Evolutionary conservation across 2,329 filamentous ascomycete genomes (phyloP), one percentile per base, ranked within the genome.

Genomic region (Acrocalymma vagum): DNA sequence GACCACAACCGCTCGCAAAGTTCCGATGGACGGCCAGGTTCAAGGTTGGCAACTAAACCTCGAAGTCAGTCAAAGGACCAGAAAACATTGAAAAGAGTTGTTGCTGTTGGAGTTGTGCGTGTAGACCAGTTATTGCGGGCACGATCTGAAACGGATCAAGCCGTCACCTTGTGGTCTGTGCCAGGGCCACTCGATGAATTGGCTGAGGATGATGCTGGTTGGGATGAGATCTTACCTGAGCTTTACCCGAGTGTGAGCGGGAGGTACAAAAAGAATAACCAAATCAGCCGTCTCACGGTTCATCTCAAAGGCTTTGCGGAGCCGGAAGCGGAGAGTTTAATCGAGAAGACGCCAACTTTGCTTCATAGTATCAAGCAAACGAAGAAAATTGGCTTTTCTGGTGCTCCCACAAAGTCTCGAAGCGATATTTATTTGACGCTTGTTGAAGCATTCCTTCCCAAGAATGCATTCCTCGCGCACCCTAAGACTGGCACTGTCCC

Each of bases 381-480:
- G 1, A 87, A 80, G 58, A 94, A 94, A 66, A 92, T 97, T 68
- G 94, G 92, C 2, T 97, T 99, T 66, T 90, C 93, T 3, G 92
- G 92, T 9, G 92, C 92, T 2, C 93, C 94, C 0, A 91, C 87
- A 0, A 92, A 90, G 64, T 80, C 88, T 11, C 81, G 95, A 58
- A 96, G 91, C 9, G 95, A 99, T 67, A 97, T 99, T 34, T 99
- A 99, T 65, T 71, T 99, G 29, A 96, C 91, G 0, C 71, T 99
- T 31, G 84, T 85, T 42, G 85, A 90, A 50, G 88, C 90, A 0
- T 78, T 85, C n/a, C 76, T 99, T 16, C 85, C 87, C 13, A 84
- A 85, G 42, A 80, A 83, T 51, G 80, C 81, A 9, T 74, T 81
- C 26, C 70, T 87, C 15, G 81, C 83, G 7, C 85, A 87, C 60